Base-by-base conservation (phyloP, 805 yeast genomes). In the Metschnikowia bowlesiae region DNA sequence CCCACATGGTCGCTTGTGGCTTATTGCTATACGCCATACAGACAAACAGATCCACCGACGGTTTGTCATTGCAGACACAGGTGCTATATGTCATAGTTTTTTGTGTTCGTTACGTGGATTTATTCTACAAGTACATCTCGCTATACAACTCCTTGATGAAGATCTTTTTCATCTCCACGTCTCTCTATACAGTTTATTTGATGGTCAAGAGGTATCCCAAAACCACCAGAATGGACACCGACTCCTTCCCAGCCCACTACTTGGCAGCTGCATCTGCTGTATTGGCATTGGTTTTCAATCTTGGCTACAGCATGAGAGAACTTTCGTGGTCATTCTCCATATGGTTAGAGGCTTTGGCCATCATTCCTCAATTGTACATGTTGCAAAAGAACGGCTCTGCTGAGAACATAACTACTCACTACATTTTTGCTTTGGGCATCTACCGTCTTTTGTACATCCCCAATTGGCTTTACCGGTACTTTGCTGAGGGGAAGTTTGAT, bases 321-420 rank as follows among this genome's bases (percentile, higher is more conserved):
- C 62, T 88, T 8, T 55, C 83, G 33, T 94, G 99, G 99, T 77
- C 94, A 22, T 94, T 90, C 62, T 83, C 92, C 13, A 70, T 90
- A 46, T 94, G 98, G 97, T 77, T 94, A 47, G 99, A 94, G 68
- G 78, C 92, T 40, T 87, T 88, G 33, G 96, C 96, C 9, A 90
- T 94, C 49, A 69, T 94, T 52, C 99, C 99, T 5, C 99, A 94
- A 70, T 74, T 94, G 64, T 90, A 85, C 67, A 81, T 94, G 81
- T 75, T 94, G 52, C 96, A 91, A 64, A 84, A 86, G 57, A 83
- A 92, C 1, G 97, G 97, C 14, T 86, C 87, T 60, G 91, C 97
- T 3, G 87, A 87, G 65, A 80, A 87, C 54, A 76, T 94, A 62
- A 94, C 98, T 3, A 79, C 85, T 46, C 97, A 94, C 68, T 94